Evolutionary conservation across 2,329 filamentous ascomycete species (phyloP), one percentile per base, ranked within the genome.

Genomic region (Botrytis porri): DNA sequence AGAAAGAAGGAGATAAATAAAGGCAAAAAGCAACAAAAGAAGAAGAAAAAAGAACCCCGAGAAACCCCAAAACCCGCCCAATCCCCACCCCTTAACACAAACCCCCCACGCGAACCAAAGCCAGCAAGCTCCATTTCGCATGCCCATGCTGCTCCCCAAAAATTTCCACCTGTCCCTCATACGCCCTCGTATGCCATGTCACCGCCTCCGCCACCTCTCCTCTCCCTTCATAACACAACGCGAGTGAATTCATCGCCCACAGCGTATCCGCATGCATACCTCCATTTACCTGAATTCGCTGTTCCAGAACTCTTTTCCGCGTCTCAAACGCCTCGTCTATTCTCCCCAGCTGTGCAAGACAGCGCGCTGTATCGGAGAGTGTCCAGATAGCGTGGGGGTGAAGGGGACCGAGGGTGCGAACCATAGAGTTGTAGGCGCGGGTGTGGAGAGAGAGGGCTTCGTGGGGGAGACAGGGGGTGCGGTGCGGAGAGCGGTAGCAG

Each of bases 201-300:
- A 8, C 32, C 32, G 70, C 70, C 7, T 69, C 63, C 0, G 9
- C 14, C 70, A 72, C 29, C 3, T 59, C 41, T 2, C 63, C 70
- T 32, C 22, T 45, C 0, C 29, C 48, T 41, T 72, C 70, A 6
- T n/a, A 51, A 22, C 48, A 54, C 32, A 67, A 29, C 5, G 37
- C 70, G 1, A 72, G n/a, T 54, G 62, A 67, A 37, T 67, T 67
- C 70, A 72, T 72, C 41, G 70, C 70, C 70, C 70, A 69, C 63
- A 72, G 22, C 1, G 70, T 72, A 72, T 72, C 70, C 39, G 70
- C 37, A 18, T 72, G 70, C 41, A 22, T 39, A 0, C 3, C 3
- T 1, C 70, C 70, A 37, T 45, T 5, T 0, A 72, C 43, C 12
- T 39, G 29, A 0, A 69, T 22, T 25, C 70, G 20, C 63, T 72